Evolutionary conservation across 2,329 filamentous ascomycete genomes (phyloP).

Genomic region (Fusarium sp.): DNA sequence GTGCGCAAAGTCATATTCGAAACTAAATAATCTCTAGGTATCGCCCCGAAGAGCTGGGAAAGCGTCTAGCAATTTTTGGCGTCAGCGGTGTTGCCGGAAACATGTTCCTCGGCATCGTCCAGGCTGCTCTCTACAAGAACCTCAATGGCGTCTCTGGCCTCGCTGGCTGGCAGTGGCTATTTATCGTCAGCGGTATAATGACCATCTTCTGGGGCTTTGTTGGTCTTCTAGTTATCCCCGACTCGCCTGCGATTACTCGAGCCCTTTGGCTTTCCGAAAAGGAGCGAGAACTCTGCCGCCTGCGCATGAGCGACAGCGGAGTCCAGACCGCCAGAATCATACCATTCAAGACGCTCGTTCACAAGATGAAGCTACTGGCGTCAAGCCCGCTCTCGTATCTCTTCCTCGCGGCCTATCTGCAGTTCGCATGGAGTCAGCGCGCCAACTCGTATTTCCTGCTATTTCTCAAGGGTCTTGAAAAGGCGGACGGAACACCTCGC

Average conservation of each 20-base stretch:
- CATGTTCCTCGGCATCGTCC: slow-evolving; percentile 46
- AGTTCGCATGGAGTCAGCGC: slow-evolving; percentile 54
- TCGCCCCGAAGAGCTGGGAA: slow-evolving; percentile 39
- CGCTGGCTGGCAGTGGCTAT: slow-evolving; percentile 46
- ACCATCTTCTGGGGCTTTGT: slow-evolving; percentile 44
- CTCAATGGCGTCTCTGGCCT: slow-evolving; percentile 39
- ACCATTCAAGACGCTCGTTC: slow-evolving; percentile 25
- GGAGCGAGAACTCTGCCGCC: slow-evolving; percentile 28
- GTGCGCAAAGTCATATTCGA: background rate
- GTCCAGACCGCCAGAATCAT: slow-evolving; percentile 40
- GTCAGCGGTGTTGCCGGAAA: slow-evolving; percentile 45
- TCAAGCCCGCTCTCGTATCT: slow-evolving; percentile 45
- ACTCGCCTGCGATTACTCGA: slow-evolving; percentile 41
- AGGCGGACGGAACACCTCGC: slow-evolving; percentile 29
- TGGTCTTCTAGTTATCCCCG: slow-evolving; percentile 40
- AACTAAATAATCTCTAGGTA: slow-evolving; percentile 17
- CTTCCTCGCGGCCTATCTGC: slow-evolving; percentile 52
- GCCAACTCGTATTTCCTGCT: slow-evolving; percentile 55
- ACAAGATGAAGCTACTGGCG: slow-evolving; percentile 37
- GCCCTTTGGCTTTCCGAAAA: slow-evolving; percentile 30
- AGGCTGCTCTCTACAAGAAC: slow-evolving; percentile 40
- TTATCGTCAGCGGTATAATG: slow-evolving; percentile 40
- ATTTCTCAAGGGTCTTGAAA: slow-evolving; percentile 52
- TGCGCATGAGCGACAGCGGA: slow-evolving; percentile 38
- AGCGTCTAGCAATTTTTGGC: slow-evolving; percentile 43